Conservation (phyloP, 2,329 filamentous ascomycete genomes). For the Aspergillus hortae region DNA sequence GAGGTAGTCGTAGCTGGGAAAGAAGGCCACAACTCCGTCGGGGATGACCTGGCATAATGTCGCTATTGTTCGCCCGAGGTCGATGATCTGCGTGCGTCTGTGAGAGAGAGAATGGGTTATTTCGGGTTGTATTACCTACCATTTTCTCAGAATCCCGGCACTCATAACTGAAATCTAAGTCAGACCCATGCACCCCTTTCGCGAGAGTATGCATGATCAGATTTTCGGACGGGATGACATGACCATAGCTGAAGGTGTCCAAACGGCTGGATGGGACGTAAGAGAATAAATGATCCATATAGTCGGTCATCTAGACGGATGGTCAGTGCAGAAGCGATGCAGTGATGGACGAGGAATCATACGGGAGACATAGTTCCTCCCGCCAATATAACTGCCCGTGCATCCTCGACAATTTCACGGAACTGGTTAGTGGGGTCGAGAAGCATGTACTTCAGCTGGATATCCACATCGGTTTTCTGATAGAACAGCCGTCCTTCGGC, state of each 20-base stretch:
- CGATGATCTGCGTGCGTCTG: constrained; percentile 49
- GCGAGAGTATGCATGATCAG: constrained; percentile 73
- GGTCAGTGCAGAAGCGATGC: constrained; percentile 15
- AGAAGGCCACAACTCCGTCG: constrained; percentile 90
- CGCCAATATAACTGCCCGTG: constrained; percentile 82
- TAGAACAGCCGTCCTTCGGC: constrained; percentile 61
- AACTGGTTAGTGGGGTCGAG: constrained; percentile 91
- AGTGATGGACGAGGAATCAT: constrained; percentile 8
- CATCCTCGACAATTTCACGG: constrained; percentile 77
- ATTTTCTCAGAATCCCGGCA: constrained; percentile 66
- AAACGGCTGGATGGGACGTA: constrained; percentile 62
- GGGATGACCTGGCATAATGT: constrained; percentile 71
- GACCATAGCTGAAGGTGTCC: constrained; percentile 83
- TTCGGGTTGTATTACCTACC: constrained; percentile 28
- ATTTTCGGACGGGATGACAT: constrained; percentile 82
- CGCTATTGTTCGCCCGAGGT: constrained; percentile 70
- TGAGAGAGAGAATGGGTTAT: neutral
- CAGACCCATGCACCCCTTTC: constrained; percentile 43
- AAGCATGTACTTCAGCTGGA: constrained; percentile 77
- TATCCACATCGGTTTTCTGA: constrained; percentile 43
- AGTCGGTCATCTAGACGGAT: constrained; percentile 68
- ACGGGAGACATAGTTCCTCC: constrained; percentile 95
- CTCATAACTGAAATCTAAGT: constrained; percentile 86
- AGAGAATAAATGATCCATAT: constrained; percentile 79
- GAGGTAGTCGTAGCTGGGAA: constrained; percentile 90